phyloP scores from a whole-genome alignment of 208 protist genomes.

The Leishmania turanica region DNA sequence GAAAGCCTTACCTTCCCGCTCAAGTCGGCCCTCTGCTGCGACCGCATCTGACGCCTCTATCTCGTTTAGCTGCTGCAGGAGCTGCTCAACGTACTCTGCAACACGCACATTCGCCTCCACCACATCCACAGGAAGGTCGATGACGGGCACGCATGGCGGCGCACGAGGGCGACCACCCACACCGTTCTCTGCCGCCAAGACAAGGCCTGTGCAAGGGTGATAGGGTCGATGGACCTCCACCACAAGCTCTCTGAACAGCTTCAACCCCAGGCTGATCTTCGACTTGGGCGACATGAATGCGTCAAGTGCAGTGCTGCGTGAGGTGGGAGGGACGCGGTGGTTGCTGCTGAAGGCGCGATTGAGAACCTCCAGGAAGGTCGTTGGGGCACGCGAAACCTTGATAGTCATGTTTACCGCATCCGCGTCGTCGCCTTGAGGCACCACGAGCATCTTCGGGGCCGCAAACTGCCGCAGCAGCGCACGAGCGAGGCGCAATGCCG shows the following conservation, averaged over 20 bases:
- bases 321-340: conserved; percentile 45
- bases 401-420: conserved; percentile 33
- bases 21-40: not conserved
- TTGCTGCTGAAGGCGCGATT: conserved; percentile 66
- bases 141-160: conserved; percentile 43
- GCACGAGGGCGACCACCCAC: conserved; percentile 25
- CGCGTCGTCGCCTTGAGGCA: conserved; percentile 32
- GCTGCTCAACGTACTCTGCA: conserved; percentile 13
- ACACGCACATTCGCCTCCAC: conserved; percentile 46
- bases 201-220: conserved; percentile 36
- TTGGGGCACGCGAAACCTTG: conserved; percentile 35
- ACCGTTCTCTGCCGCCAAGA: conserved; percentile 44
- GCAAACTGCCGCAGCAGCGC: conserved; percentile 42
- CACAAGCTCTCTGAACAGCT: conserved; percentile 63
- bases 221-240: conserved; percentile 67
- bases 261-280: conserved; percentile 64
- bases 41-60: not conserved
- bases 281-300: conserved; percentile 58
- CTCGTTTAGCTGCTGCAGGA: conserved; percentile 21
- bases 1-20: conserved; percentile 3
- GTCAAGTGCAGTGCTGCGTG: conserved; percentile 54
- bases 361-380: conserved; percentile 54
- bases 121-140: conserved; percentile 52
- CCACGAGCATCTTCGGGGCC: conserved; percentile 29
- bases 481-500: conserved; percentile 31